Evolutionary conservation across 352 stramenopile genomes (phyloP), one percentile per base, ranked within the genome.

Genomic region (Globisporangium canariense): DNA sequence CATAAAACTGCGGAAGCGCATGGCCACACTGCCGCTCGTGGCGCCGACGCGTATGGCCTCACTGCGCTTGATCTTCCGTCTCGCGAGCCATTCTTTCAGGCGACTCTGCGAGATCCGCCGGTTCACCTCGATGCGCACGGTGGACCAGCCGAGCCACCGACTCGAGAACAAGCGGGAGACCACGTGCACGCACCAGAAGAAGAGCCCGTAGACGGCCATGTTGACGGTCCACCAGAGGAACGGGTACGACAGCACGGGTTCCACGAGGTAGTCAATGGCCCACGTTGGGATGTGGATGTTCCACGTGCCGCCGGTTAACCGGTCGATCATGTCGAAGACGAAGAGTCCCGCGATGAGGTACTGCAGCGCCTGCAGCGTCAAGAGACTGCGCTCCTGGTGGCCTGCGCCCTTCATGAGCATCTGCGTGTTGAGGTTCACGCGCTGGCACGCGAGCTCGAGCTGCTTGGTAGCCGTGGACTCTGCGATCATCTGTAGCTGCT

Each of bases 251-350:
- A 94, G 60, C 22, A 90, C 40, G 0, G 78, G 79, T 10, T 77
- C 41, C 1, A 90, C 65, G 28, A 93, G 43, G 7, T 41, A 67
- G 30, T 64, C 65, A 1, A 73, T 66, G 1, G 85, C 74, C 91
- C 89, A 98, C 25, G 25, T 4, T 64, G 60, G 4, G 91, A 98
- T 82, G 36, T 96, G 78, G 28, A 98, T 84, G 62, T 96, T 90
- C 91, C 95, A 99, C 9, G 80, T 79, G 52, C 89, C 83, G 38
- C 94, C 96, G 1, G 92, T 97, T 45, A 99, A 72, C 30, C 96
- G 87, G 72, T 99, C 96, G 38, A 99, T 82, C 30, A 98, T 78
- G 59, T 98, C 92, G 71, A 98, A 99, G 7, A 95, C 73, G 55
- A 99, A 90, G 20, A 97, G 76, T 4, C 92, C 96, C 16, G 83